Evolutionary conservation across 2,329 filamentous ascomycete species (phyloP).

Genomic region (Knufia fluminis): DNA sequence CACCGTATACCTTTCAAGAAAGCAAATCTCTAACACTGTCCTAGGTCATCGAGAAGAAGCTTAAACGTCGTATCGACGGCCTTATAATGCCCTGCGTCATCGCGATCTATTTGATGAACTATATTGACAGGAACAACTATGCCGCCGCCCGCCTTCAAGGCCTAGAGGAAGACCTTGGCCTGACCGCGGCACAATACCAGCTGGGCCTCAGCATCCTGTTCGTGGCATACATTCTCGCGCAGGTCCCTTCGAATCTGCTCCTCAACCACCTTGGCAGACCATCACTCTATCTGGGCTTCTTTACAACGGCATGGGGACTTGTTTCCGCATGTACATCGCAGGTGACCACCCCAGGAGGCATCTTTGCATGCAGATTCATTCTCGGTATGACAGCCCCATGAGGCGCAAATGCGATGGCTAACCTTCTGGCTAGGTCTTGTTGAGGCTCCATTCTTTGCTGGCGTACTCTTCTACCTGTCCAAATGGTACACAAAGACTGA

Average conservation of each 20-base stretch:
- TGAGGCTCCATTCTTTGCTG: slow-evolving; percentile 41
- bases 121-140: slow-evolving; percentile 41
- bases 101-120: slow-evolving; percentile 48
- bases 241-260: slow-evolving; percentile 39
- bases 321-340: slow-evolving; percentile 38
- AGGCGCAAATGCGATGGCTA: too few species aligned
- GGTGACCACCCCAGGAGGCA: slow-evolving; percentile 33
- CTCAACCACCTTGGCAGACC: slow-evolving; percentile 29
- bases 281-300: slow-evolving; percentile 37
- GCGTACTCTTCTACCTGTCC: slow-evolving; percentile 40
- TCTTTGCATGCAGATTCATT: slow-evolving; percentile 36
- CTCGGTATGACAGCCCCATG: too few species aligned
- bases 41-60: slow-evolving; percentile 28
- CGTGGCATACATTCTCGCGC: slow-evolving; percentile 32
- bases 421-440: too few species aligned
- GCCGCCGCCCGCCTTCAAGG: slow-evolving; percentile 37
- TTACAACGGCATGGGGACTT: slow-evolving; percentile 37
- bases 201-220: slow-evolving; percentile 37
- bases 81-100: slow-evolving; percentile 35
- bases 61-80: slow-evolving; percentile 30
- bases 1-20: neutral
- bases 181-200: slow-evolving; percentile 32
- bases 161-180: slow-evolving; percentile 30
- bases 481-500: slow-evolving; percentile 45
- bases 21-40: too few species aligned